Evolutionary conservation across 306 rosid genomes (phyloP).

Genomic region (Spatholobus suberectus): DNA sequence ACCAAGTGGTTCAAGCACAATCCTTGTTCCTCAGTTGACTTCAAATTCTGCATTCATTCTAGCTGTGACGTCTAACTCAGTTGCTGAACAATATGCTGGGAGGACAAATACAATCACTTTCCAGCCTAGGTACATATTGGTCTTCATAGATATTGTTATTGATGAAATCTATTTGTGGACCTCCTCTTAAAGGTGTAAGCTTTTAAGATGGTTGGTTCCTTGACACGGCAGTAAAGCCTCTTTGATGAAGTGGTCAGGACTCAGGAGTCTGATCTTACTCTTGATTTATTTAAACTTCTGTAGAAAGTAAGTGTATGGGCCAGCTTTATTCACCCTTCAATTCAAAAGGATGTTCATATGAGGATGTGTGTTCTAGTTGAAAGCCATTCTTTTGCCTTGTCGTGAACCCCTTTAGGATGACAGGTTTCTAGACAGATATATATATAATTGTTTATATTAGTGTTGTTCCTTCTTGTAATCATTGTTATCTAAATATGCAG

Average conservation of each 20-base stretch:
- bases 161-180: slow-evolving; percentile 11
- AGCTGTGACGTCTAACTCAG: slow-evolving; percentile 74
- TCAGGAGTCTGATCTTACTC: slow-evolving; percentile 19
- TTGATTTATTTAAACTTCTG: background rate
- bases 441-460: background rate
- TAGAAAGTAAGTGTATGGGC: background rate
- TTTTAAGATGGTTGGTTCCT: background rate
- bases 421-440: background rate
- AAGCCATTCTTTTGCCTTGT: background rate
- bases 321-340: background rate
- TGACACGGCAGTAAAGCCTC: slow-evolving; percentile 18
- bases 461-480: slow-evolving; percentile 20
- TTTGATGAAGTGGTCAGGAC: background rate
- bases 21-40: slow-evolving; percentile 74
- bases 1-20: slow-evolving; percentile 87
- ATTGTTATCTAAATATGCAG: slow-evolving; percentile 58
- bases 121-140: slow-evolving; percentile 81
- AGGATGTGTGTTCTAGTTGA: slow-evolving; percentile 22
- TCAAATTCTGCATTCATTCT: slow-evolving; percentile 75
- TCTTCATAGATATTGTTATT: slow-evolving; percentile 17
- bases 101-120: slow-evolving; percentile 80
- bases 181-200: background rate
- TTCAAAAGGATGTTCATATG: background rate
- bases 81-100: slow-evolving; percentile 76
- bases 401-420: background rate